Evolutionary conservation across 1,284 basidiomycete species (phyloP).

Genomic region (Trametes versicolor): DNA sequence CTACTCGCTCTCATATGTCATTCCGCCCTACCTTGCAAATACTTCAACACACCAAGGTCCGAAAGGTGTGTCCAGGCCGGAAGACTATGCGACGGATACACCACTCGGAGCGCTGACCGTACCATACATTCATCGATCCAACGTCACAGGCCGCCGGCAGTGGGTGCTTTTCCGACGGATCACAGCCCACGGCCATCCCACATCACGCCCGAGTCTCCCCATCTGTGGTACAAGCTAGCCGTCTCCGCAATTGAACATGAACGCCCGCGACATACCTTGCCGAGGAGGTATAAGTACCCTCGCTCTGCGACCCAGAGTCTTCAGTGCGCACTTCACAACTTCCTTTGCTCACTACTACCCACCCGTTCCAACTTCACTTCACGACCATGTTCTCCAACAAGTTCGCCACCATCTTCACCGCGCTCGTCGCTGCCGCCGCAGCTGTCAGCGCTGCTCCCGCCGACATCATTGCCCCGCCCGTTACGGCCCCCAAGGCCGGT

Average conservation of each 20-base stretch:
- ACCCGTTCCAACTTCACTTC: neutral
- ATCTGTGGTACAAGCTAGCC: neutral
- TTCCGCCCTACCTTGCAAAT: neutral
- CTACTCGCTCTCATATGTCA: no score
- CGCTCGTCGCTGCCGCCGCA: conserved; percentile 11
- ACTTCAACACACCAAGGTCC: neutral
- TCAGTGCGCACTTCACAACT: conserved; percentile 2
- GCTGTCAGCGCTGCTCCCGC: conserved; percentile 11
- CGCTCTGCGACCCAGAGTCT: neutral
- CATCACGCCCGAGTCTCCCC: neutral
- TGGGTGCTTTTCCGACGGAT: no score
- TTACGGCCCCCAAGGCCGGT: conserved; percentile 17
- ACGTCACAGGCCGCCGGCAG: no score
- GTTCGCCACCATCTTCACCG: conserved; percentile 11
- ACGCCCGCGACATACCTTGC: neutral
- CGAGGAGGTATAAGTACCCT: neutral
- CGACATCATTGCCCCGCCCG: conserved; percentile 2
- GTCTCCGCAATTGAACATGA: no score
- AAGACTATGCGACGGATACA: neutral
- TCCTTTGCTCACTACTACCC: conserved; percentile 12
- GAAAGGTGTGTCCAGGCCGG: neutral
- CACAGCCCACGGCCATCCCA: neutral
- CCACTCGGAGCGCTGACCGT: neutral
- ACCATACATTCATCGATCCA: no score
- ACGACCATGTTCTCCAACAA: conserved; percentile 15